Evolutionary conservation across 495 filamentous ascomycete genomes (phyloP), one percentile per base, ranked within the genome.

Genomic region (Trichoderma asperelloides): DNA sequence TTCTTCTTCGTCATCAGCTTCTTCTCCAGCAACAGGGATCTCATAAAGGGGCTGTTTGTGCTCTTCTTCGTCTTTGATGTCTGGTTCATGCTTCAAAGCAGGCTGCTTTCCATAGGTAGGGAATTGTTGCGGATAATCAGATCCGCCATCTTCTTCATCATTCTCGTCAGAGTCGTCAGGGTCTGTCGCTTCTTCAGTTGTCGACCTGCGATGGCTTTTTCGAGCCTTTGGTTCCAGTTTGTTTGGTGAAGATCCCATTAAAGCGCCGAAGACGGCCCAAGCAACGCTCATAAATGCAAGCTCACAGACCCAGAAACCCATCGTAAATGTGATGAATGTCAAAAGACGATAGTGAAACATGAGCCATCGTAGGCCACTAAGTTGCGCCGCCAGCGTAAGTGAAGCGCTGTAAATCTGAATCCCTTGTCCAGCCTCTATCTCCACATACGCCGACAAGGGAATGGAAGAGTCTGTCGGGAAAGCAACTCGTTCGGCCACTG

Each of bases 291-390:
- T 80, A 39, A 86, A 87, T 0, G 83, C 57, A 77, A 96, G 81
- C 70, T 90, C 90, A 2, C 84, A 78, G 11, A 73, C 74, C 93
- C 92, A 97, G 75, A 97, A 97, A 30, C 84, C 57, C 3, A 73
- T 77, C 4, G 85, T 90, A 65, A 89, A 89, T 2, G 89, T 69
- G 0, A 90, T 47, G 69, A 92, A 91, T 13, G 86, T 86, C 1
- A 87, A 74, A 37, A 93, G 68, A 43, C 88, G 86, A 77, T 91
- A 88, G 27, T 89, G 85, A 69, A 91, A 93, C 91, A 98, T 96
- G 33, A 91, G 71, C 88, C 90, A 93, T 67, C 89, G 84, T 68
- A 97, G 71, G 0, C 93, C 95, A 25, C 80, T 78, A 68, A 97
- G 86, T 55, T 84, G 81, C 1, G 95, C 92, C 15, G 78, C 81